Percentiles rank a stretch among this genome's conserved stretches.
Conservation (phyloP, 345 rosid genomes). For the Sonneratia caseolaris region DNA sequence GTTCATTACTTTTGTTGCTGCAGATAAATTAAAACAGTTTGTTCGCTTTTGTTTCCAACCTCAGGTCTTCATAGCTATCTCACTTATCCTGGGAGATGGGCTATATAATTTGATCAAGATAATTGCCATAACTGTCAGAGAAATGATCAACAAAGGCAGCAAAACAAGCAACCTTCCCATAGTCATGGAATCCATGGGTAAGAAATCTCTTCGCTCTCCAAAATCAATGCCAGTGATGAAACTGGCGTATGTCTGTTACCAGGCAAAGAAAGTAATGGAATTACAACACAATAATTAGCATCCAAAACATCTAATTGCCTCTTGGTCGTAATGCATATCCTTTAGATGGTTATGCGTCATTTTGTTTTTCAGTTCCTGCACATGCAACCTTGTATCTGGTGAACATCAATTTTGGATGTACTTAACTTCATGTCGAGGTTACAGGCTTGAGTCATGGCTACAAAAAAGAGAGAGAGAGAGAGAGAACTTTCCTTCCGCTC, state of each 20-base stretch:
- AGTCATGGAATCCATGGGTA: constrained; percentile 46
- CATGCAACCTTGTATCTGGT: background rate
- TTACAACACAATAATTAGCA: background rate
- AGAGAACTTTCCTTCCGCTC: background rate
- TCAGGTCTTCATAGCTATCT: constrained; percentile 82
- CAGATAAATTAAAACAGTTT: background rate
- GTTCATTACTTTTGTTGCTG: background rate
- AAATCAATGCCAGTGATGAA: background rate
- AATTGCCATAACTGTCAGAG: constrained; percentile 47
- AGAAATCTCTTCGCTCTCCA: constrained; percentile 10
- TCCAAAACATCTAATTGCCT: too few species aligned
- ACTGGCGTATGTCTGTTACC: background rate
- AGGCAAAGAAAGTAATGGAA: background rate
- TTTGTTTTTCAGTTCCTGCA: background rate
- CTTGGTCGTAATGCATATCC: background rate
- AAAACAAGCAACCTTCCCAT: constrained; percentile 43
- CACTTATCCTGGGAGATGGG: constrained; percentile 89
- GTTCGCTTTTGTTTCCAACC: background rate
- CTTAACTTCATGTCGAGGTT: background rate
- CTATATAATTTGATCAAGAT: constrained; percentile 84
- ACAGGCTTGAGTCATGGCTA: background rate
- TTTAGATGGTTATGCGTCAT: background rate
- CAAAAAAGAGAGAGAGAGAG: background rate
- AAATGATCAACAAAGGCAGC: constrained; percentile 45
- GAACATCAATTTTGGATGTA: background rate